Conservation (phyloP, 2,329 filamentous ascomycete genomes). For the Alternaria atra region DNA sequence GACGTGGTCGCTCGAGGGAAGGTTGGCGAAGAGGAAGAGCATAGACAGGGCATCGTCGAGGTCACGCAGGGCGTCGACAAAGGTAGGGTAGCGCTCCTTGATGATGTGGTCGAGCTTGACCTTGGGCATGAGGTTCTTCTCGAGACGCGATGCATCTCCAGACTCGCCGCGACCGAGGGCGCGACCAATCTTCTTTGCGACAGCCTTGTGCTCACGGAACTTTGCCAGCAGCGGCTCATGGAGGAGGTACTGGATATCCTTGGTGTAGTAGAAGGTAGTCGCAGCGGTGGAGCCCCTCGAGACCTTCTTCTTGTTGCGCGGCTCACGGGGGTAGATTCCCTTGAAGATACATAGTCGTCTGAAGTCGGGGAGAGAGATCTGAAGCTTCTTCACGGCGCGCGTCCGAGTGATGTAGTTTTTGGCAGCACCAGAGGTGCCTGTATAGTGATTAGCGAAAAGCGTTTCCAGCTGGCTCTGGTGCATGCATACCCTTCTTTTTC, state of each 20-base stretch:
- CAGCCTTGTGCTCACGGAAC: conserved; percentile 95
- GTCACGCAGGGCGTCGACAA: conserved; percentile 91
- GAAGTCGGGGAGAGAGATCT: conserved; percentile 97
- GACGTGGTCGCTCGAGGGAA: conserved; percentile 87
- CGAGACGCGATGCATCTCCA: conserved; percentile 84
- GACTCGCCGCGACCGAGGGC: conserved; percentile 93
- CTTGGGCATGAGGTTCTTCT: conserved; percentile 88
- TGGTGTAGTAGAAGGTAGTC: conserved; percentile 91
- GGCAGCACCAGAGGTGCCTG: conserved; percentile 85
- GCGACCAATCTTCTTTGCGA: conserved; percentile 96
- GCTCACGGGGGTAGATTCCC: conserved; percentile 97
- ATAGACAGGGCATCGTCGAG: conserved; percentile 96
- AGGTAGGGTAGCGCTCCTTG: conserved; percentile 97
- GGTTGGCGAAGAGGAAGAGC: conserved; percentile 96
- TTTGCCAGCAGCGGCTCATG: conserved; percentile 94
- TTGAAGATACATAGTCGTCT: conserved; percentile 99
- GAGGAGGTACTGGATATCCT: conserved; percentile 97
- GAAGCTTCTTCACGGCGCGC: conserved; percentile 95
- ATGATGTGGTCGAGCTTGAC: conserved; percentile 97
- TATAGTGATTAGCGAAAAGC: conserved; percentile 23
- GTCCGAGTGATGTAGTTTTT: conserved; percentile 99
- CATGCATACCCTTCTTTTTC: conserved; percentile 70
- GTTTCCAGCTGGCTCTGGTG: neutral
- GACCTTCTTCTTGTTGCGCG: conserved; percentile 95
- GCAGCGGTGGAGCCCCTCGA: conserved; percentile 88